Percentiles rank a stretch among this genome's conserved stretches.
phyloP scores from a whole-genome alignment of 2,329 filamentous ascomycete genomes.

The Leptographium procerum region DNA sequence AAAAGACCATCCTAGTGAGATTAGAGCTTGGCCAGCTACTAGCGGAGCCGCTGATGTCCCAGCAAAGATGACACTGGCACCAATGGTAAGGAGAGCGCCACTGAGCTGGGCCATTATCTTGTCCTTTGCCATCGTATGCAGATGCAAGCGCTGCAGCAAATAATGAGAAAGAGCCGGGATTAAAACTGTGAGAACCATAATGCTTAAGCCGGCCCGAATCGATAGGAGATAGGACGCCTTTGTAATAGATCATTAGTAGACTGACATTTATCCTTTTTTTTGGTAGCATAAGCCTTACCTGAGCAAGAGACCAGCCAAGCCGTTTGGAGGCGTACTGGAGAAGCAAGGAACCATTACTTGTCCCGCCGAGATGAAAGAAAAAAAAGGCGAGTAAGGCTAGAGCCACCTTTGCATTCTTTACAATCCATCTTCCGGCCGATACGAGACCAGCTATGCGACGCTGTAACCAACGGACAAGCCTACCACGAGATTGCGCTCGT shows the following conservation, averaged over 20 bases:
- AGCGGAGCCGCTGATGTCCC: not conserved
- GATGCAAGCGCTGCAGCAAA: not conserved
- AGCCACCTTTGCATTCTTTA: not conserved
- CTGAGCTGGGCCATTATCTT: not conserved
- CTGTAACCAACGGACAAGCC: not conserved
- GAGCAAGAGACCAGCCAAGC: not conserved
- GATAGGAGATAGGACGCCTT: not conserved
- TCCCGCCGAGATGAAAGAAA: not conserved
- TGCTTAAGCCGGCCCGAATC: not conserved
- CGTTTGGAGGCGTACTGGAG: not conserved
- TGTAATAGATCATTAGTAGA: no score
- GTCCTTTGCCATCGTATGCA: not conserved
- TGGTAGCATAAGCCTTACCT: not conserved
- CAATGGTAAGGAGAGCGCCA: not conserved
- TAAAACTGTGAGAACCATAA: not conserved
- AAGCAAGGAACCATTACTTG: not conserved
- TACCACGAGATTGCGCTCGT: not conserved
- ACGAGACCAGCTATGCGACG: not conserved
- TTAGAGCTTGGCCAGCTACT: not conserved
- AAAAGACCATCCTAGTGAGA: not conserved
- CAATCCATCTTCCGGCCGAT: not conserved
- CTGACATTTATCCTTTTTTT: no score
- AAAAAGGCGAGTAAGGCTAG: not conserved
- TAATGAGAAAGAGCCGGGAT: not conserved
- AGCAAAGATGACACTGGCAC: not conserved